Evolutionary conservation across 495 filamentous ascomycete species (phyloP).

Genomic region (Darksidea phi): DNA sequence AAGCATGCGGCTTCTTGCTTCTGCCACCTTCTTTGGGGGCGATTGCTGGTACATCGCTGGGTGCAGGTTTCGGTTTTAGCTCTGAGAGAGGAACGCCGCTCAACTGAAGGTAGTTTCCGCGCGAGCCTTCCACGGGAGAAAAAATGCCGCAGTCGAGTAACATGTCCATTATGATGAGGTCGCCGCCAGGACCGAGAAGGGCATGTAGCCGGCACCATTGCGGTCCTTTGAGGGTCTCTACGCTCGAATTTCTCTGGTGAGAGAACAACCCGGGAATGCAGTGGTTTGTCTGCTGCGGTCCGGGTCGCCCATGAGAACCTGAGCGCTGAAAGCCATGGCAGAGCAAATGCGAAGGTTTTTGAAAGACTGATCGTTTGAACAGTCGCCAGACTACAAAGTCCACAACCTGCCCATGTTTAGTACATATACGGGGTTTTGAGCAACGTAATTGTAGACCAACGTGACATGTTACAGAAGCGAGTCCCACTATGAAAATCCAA

Average conservation of each 20-base stretch:
- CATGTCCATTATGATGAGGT: slow-evolving; percentile 77
- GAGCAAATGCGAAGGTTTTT: slow-evolving; percentile 69
- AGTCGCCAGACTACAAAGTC: slow-evolving; percentile 78
- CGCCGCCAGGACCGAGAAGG: slow-evolving; percentile 72
- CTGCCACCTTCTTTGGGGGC: neutral
- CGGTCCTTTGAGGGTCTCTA: slow-evolving; percentile 62
- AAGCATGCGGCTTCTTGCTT: neutral
- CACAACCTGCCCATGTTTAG: slow-evolving; percentile 59
- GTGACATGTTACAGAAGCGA: too few relatives aligned
- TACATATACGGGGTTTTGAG: slow-evolving; percentile 18
- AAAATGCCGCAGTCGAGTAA: slow-evolving; percentile 80
- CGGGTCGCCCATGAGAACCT: slow-evolving; percentile 20
- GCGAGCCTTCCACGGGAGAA: slow-evolving; percentile 55
- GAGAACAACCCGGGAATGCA: slow-evolving; percentile 56
- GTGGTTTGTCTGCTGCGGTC: slow-evolving; percentile 38
- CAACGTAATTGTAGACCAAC: slow-evolving; percentile 36
- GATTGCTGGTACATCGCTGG: slow-evolving; percentile 4
- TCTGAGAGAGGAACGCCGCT: slow-evolving; percentile 63
- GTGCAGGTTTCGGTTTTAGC: slow-evolving; percentile 39
- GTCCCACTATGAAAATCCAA: too few relatives aligned
- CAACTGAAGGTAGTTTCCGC: slow-evolving; percentile 71
- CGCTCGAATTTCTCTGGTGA: slow-evolving; percentile 66
- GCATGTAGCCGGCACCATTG: slow-evolving; percentile 72
- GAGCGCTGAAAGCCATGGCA: slow-evolving; percentile 70
- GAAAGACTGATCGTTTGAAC: slow-evolving; percentile 55